Base-by-base conservation (phyloP, 2,329 filamentous ascomycete species). In the Botrytis byssoidea region DNA sequence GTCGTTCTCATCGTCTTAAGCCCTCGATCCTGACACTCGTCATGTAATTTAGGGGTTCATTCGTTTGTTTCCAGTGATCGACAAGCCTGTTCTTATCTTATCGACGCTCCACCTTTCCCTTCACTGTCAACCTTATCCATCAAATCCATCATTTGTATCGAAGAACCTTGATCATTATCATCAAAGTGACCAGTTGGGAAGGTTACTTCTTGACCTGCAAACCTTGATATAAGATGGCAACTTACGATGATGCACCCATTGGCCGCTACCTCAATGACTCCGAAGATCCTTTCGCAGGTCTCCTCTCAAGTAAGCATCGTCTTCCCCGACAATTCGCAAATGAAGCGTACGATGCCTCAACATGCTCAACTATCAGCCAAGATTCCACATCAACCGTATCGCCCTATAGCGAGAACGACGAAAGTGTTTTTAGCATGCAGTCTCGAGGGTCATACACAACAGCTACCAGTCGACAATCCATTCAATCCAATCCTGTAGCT, bases 21-120 rank as follows among this genome's bases (percentile, higher is more conserved):
- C 42, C 35, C 35, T 55, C 51, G 8, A n/a, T 64, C 1, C 48
- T 68, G 37, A 68, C 48, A 57, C 18, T 57, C n/a, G 61, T 35
- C 70, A 18, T 46, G 22, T 22, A 37, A 29, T 40, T 44, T 42
- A 16, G 35, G n/a, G 42, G 14, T 57, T 29, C 51, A 14, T 57
- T 57, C n/a, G 51, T 57, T 32, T 29, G n/a, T 65, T 66, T 14
- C 66, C 22, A 35, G 32, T 67, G 42, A 32, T 71, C 61, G 29
- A 25, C 70, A 71, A 51, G 42, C 55, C 64, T 63, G 5, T 72
- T 42, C 61, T 72, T 65, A 66, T 66, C 70, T 55, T 55, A 72
- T 72, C 61, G 25, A 48, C 61, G 29, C 40, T 44, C 61, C 61
- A 18, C 70, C 25, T 42, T 57, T 32, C 20, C 46, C 12, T 32